Evolutionary conservation across 2,329 filamentous ascomycete species (phyloP), one percentile per base, ranked within the genome.

Genomic region (Lecanicillium sp.): DNA sequence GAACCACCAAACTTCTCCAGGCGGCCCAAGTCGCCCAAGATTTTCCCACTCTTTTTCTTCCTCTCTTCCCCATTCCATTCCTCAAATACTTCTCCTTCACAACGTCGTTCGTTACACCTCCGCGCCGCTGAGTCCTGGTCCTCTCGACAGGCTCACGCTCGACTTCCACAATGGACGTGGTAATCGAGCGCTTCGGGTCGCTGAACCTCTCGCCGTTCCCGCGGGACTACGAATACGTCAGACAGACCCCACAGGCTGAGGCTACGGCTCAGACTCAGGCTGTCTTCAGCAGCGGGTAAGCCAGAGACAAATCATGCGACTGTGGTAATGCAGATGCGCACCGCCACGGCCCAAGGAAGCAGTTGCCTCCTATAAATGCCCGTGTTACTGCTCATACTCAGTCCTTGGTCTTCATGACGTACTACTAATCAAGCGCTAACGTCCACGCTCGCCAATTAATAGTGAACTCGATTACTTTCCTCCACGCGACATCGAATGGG

Each of bases 401-500:
- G n/a, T n/a, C n/a, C n/a, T n/a, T n/a, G n/a, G n/a, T n/a, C n/a
- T n/a, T n/a, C n/a, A n/a, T n/a, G n/a, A n/a, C n/a, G n/a, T n/a
- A n/a, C n/a, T n/a, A n/a, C n/a, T n/a, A n/a, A n/a, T n/a, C n/a
- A n/a, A n/a, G n/a, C n/a, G n/a, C n/a, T n/a, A n/a, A n/a, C n/a
- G n/a, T n/a, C n/a, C n/a, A n/a, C n/a, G n/a, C n/a, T n/a, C n/a
- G n/a, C 17, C 35, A 22, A 19, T 6, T 19, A 28, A 25, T 19
- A 31, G 37, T 17, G 31, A 33, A 44, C 37, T 32, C 29, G 39
- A 31, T 39, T 33, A 25, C 7, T n/a, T 29, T 43, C 40, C 19
- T 37, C 49, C 31, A 44, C 48, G 19, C 36, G 56, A 10, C 42
- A 11, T 25, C 11, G 22, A 56, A 49, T 70, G 68, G 67, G 57